Evolutionary conservation across 495 filamentous ascomycete species (phyloP), one percentile per base, ranked within the genome.

Genomic region (Aspergillus bertholletiae): DNA sequence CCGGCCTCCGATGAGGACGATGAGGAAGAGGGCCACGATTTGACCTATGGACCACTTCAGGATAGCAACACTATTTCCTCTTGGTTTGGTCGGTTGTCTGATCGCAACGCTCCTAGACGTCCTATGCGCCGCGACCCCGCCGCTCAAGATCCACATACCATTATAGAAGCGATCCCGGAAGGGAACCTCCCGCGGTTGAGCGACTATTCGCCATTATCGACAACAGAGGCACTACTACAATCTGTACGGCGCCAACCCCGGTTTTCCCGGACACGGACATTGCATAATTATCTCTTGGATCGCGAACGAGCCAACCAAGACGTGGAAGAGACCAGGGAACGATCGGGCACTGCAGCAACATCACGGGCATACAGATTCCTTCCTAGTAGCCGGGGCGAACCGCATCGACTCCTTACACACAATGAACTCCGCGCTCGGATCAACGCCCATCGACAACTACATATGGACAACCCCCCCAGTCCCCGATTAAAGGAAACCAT

Each of bases 401-500:
- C 69, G 12, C 61, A 66, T 47, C 65, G 66, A 9, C 41, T 46
- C 27, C 49, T 68, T 21, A 74, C 73, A 8, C 73, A 78, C 28
- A 73, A 69, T 46, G 77, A 82, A 50, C 57, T 74, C 46, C 72
- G 75, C 28, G 69, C 74, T 44, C 68, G 80, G 20, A 59, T 75
- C 50, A 76, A 76, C 43, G 75, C 74, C 20, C 79, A 79, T 60
- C 74, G 82, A 48, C 72, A 81, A 54, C 60, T 74, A 45, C 75
- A 80, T 56, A 67, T 78, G 41, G 76, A 81, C 27, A 76, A 72
- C 17, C 68, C 70, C 5, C 65, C 64, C 0, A 70, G 62, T 41
- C 58, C 73, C 7, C 61, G 78, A 37, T 59, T 88, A 15, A 85
- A 86, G 58, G 75, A 84, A 45, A 80, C 79, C 5, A 84, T 90